phyloP scores from a whole-genome alignment of 306 rosid species.

The Arachis hypogaea region DNA sequence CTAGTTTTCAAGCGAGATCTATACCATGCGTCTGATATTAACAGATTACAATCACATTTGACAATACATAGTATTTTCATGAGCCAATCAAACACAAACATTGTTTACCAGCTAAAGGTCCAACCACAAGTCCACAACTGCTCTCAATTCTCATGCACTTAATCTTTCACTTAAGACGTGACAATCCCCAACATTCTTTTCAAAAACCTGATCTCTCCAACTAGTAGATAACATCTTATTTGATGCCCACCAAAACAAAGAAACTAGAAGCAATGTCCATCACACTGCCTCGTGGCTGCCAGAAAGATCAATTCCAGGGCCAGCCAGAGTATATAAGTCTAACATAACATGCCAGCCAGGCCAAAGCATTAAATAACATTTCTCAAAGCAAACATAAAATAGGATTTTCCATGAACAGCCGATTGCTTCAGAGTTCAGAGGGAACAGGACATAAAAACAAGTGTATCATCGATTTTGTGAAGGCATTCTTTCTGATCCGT shows the following conservation, averaged over 20 bases:
- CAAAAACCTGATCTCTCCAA: slow-evolving; percentile 43
- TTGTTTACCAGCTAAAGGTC: slow-evolving; percentile 34
- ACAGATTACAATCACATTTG: slow-evolving; percentile 18
- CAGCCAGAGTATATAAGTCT: slow-evolving; percentile 60
- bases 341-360: slow-evolving; percentile 59
- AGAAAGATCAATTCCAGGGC: slow-evolving; percentile 52
- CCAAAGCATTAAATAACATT: slow-evolving; percentile 65
- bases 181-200: slow-evolving; percentile 36
- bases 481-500: slow-evolving; percentile 73
- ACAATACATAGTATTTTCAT: slow-evolving; percentile 33
- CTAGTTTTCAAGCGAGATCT: background rate
- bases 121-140: slow-evolving; percentile 34
- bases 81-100: slow-evolving; percentile 34
- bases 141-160: slow-evolving; percentile 23
- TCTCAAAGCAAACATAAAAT: slow-evolving; percentile 71
- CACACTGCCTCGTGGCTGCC: slow-evolving; percentile 70
- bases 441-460: slow-evolving; percentile 35
- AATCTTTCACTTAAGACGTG: background rate
- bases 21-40: background rate
- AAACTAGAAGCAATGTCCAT: slow-evolving; percentile 66
- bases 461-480: slow-evolving; percentile 74
- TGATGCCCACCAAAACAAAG: slow-evolving; percentile 56
- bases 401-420: slow-evolving; percentile 59
- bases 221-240: slow-evolving; percentile 58
- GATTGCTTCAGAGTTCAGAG: slow-evolving; percentile 60